phyloP scores from a whole-genome alignment of 1,284 basidiomycete species.

The Boletus semigastroideus region DNA sequence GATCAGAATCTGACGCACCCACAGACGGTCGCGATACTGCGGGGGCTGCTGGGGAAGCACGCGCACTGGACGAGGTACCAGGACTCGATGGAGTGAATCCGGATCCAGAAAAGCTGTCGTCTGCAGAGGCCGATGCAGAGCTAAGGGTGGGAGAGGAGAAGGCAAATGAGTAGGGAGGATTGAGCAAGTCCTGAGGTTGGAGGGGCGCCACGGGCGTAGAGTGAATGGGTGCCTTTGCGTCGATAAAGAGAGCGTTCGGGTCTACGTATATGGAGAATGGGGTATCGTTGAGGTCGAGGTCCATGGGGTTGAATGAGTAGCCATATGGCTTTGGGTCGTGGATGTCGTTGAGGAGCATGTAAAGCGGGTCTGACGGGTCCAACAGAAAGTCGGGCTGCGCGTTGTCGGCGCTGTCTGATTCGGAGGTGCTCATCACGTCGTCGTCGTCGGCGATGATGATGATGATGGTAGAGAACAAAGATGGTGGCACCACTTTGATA shows the following conservation, averaged over 20 bases:
- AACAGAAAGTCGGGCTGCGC: constrained; percentile 22
- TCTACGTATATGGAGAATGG: constrained; percentile 54
- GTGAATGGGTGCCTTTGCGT: constrained; percentile 9
- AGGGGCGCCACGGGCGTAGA: constrained; percentile 10
- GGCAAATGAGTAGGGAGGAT: constrained; percentile 42
- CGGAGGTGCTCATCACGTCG: constrained; percentile 20
- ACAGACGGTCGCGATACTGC: not conserved
- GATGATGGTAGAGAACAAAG: not conserved
- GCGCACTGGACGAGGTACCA: constrained; percentile 14
- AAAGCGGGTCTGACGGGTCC: constrained; percentile 55
- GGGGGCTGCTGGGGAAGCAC: constrained; percentile 20
- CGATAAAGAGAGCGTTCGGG: constrained; percentile 60
- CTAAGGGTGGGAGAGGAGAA: constrained; percentile 36
- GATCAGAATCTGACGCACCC: constrained; percentile 14
- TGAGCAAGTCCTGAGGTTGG: constrained; percentile 33
- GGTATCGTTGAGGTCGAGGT: constrained; percentile 50
- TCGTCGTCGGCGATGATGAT: constrained; percentile 1
- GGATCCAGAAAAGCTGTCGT: constrained; percentile 22
- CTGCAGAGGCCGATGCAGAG: constrained; percentile 32
- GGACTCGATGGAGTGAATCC: constrained; percentile 26
- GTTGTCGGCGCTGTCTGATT: constrained; percentile 11
- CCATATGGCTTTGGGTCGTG: constrained; percentile 39
- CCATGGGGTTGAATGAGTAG: constrained; percentile 36
- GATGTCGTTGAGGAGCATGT: constrained; percentile 49
- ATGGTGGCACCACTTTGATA: constrained; percentile 26